These are phyloP conservation scores for Candida orba DNA, from an alignment of 805 yeast genomes.

Conservation along the genomic window DNA sequence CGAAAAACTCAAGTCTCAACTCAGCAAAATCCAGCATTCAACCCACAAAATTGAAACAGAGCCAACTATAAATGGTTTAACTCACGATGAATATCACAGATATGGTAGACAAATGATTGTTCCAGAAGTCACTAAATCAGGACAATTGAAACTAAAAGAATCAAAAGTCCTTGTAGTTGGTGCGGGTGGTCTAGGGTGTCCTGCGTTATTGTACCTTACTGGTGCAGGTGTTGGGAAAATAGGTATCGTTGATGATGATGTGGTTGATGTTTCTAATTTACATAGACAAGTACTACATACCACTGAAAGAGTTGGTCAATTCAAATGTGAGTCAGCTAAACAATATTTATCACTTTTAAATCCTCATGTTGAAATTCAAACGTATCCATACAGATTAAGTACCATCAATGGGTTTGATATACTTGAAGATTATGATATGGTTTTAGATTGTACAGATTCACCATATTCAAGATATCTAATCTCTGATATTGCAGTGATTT, in stretches of 20 bases:
- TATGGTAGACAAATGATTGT: conserved; percentile 97
- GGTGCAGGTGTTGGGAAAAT: conserved; percentile 85
- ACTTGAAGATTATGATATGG: conserved; percentile 58
- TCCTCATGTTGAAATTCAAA: conserved; percentile 52
- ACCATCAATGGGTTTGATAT: conserved; percentile 56
- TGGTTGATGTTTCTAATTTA: conserved; percentile 75
- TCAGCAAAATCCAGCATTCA: background rate
- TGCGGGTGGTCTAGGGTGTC: conserved; percentile 96
- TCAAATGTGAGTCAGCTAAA: conserved; percentile 77
- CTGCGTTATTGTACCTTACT: conserved; percentile 74
- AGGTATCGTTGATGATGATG: conserved; percentile 84
- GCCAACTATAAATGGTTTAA: conserved; percentile 4
- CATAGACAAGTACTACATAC: conserved; percentile 87
- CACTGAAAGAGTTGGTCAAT: conserved; percentile 54
- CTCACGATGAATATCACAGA: conserved; percentile 64
- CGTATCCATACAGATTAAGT: conserved; percentile 46
- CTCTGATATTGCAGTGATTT: conserved; percentile 71
- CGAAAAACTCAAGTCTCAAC: conserved; percentile 4
- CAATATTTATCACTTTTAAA: conserved; percentile 47
- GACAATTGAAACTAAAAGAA: conserved; percentile 53
- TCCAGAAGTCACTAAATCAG: conserved; percentile 47
- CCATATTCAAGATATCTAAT: conserved; percentile 83
- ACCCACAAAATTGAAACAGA: too few relatives aligned
- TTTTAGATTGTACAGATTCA: conserved; percentile 92
- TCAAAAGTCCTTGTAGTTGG: conserved; percentile 75